Conservation (phyloP, 176 grass and related monocot genomes). For the Tillandsia leiboldiana region DNA sequence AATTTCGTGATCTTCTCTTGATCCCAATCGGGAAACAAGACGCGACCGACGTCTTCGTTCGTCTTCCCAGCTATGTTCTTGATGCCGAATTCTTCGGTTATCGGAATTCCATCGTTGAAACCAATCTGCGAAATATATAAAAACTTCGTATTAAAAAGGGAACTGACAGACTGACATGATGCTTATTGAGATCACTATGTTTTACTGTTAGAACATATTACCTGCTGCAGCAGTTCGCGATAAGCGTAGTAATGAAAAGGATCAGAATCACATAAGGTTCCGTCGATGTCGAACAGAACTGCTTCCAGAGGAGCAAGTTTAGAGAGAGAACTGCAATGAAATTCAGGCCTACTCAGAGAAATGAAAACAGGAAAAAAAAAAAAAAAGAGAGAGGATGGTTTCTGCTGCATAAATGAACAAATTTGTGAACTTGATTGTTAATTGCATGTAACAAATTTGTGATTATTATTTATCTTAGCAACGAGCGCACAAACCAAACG, state of each 20-base stretch:
- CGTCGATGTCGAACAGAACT: constrained; percentile 77
- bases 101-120: constrained; percentile 63
- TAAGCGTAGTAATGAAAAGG: constrained; percentile 65
- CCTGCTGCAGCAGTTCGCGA: constrained; percentile 51
- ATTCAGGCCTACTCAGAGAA: background rate
- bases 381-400: background rate
- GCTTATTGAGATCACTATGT: background rate
- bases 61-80: constrained; percentile 60
- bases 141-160: background rate
- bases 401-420: too few species aligned
- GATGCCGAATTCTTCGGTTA: constrained; percentile 66
- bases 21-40: constrained; percentile 73
- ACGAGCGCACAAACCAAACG: too few species aligned
- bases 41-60: constrained; percentile 44
- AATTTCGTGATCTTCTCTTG: constrained; percentile 31
- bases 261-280: constrained; percentile 59
- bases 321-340: constrained; percentile 27
- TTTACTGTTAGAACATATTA: background rate
- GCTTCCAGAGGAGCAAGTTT: constrained; percentile 48
- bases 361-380: background rate
- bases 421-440: too few species aligned
- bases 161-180: background rate
- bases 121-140: constrained; percentile 28
- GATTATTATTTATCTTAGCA: too few species aligned
- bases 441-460: too few species aligned